Base-by-base conservation (phyloP, 306 rosid genomes). In the Sicyos edulis region DNA sequence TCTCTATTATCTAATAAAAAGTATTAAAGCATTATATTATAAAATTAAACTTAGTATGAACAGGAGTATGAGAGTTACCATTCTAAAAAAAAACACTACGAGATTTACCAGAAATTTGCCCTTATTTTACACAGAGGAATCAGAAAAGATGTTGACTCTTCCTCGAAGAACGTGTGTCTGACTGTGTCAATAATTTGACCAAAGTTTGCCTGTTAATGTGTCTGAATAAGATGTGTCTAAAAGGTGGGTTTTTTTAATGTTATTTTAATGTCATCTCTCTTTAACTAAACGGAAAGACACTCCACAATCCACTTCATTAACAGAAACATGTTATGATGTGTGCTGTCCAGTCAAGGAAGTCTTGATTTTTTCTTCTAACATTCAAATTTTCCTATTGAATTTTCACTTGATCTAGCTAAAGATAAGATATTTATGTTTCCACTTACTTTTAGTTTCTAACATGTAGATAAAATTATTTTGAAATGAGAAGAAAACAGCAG, bases 81-180 rank as follows among this genome's bases (percentile, higher is more conserved):
- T 37, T 4, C 2, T 37, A n/a, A 37, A 4, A 37, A 37, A 3
- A 37, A 37, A 37, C 2, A 0, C 4, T 37, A 37, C 4, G 9
- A 10, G 45, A 9, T 14, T 19, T 51, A 51, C 17, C 5, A 15
- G 4, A 51, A 51, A 14, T 4, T 51, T 51, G 5, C 8, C 54
- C 54, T 19, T 54, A 54, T 7, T 63, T 19, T 37, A 34, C 51
- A 63, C 50, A n/a, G n/a, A 63, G 26, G 26, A 16, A 63, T 63
- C 70, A 63, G 70, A 37, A 20, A 11, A 7, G 10, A 65, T 68
- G 53, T 69, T 69, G 73, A 69, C 73, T 69, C 73, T 26, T 24
- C 59, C 73, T 69, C 45, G 73, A 69, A 51, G 19, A 14, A 21
- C 7, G 71, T 24, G 32, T 56, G 15, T 56, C 34, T 56, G 62